phyloP scores from a whole-genome alignment of 139 green algal genomes.

The Chlorella vulgaris region DNA sequence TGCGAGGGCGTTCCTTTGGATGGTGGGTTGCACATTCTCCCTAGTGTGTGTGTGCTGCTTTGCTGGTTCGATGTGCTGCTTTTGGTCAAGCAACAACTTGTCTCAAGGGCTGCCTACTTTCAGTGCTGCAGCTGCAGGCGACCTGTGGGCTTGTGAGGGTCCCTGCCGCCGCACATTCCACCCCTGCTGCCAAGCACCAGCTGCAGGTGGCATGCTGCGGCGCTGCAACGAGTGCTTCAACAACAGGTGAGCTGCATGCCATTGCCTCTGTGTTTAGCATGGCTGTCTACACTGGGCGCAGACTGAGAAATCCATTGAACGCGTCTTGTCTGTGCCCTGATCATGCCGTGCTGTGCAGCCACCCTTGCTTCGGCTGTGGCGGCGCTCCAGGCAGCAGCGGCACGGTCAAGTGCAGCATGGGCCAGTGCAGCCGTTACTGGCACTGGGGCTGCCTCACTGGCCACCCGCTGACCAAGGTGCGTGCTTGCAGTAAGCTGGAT shows the following conservation, averaged over 20 bases:
- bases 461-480: constrained; percentile 19
- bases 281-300: no score
- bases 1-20: not conserved
- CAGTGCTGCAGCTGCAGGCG: not conserved
- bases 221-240: constrained; percentile 35
- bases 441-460: constrained; percentile 33
- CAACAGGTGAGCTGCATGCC: constrained; percentile 22
- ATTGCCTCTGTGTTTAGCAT: no score
- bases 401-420: constrained; percentile 48
- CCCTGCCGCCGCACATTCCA: constrained; percentile 39
- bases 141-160: constrained; percentile 34
- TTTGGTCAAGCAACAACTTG: no score
- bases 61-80: no score
- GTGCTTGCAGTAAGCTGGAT: no score
- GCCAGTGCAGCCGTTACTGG: constrained; percentile 43
- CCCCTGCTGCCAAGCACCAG: constrained; percentile 17
- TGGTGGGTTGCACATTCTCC: not conserved
- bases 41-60: not conserved
- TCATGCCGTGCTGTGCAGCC: not conserved
- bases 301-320: no score
- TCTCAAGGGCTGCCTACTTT: no score
- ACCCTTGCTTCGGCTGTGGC: constrained; percentile 43
- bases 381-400: not conserved
- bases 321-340: no score
- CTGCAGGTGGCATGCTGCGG: not conserved